These are phyloP conservation scores for Hypoxylon lienhwacheense DNA, from an alignment of 495 filamentous ascomycete species.

Conservation along the genomic window DNA sequence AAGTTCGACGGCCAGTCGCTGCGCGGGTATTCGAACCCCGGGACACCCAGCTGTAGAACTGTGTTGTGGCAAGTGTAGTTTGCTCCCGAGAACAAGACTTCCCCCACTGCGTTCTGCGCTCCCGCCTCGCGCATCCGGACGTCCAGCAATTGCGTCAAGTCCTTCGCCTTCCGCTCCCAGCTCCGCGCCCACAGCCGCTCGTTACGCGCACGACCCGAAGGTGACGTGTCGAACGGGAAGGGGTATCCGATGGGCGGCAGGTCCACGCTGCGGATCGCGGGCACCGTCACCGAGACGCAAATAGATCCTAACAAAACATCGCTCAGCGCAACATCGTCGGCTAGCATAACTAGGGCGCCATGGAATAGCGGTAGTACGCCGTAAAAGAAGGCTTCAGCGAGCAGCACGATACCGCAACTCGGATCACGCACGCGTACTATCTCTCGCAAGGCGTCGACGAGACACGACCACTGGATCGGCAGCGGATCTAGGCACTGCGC, in stretches of 20 bases:
- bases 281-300: constrained; percentile 24
- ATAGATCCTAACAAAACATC: constrained; percentile 18
- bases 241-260: constrained; percentile 30
- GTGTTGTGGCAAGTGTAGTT: constrained; percentile 32
- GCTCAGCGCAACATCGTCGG: constrained; percentile 9
- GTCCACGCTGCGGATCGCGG: constrained; percentile 38
- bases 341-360: constrained; percentile 24
- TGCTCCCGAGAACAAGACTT: constrained; percentile 29
- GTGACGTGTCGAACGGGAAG: constrained; percentile 23
- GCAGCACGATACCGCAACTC: constrained; percentile 31
- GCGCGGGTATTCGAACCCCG: constrained; percentile 41
- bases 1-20: constrained; percentile 41
- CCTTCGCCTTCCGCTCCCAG: constrained; percentile 16
- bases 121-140: constrained; percentile 23
- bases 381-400: constrained; percentile 39
- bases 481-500: constrained; percentile 31
- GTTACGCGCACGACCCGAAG: constrained; percentile 20
- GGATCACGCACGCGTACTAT: constrained; percentile 31
- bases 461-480: constrained; percentile 32
- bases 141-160: constrained; percentile 17
- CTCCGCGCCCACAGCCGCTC: constrained; percentile 23
- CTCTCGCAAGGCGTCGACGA: constrained; percentile 25
- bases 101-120: not conserved
- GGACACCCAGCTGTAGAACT: constrained; percentile 43
- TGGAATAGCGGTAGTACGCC: constrained; percentile 33